These are phyloP conservation scores for Serendipita sp. DNA, from an alignment of 768 basidiomycete species.

Conservation along the genomic window DNA sequence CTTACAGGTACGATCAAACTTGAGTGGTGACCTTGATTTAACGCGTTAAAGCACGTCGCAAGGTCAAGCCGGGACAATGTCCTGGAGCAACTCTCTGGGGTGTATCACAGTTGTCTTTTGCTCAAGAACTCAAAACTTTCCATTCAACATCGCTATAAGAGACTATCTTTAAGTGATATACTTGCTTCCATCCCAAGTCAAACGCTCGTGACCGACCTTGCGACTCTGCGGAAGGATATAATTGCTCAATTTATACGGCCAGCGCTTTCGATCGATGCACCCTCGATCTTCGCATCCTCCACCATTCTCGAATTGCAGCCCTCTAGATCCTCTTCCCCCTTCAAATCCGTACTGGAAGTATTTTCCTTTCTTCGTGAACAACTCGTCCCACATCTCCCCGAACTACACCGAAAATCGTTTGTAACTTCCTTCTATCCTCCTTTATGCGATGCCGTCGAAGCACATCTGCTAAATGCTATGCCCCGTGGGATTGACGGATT, in stretches of 20 bases:
- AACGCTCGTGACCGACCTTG: conserved; percentile 39
- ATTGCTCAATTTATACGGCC: conserved; percentile 41
- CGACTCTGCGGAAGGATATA: conserved; percentile 51
- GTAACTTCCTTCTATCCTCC: conserved; percentile 45
- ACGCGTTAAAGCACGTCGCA: conserved; percentile 32
- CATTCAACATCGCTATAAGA: conserved; percentile 34
- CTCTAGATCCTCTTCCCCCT: conserved; percentile 34
- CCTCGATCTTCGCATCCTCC: conserved; percentile 22
- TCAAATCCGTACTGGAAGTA: conserved; percentile 39
- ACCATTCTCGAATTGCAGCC: conserved; percentile 22
- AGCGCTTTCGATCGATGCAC: conserved; percentile 32
- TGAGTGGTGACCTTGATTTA: neutral
- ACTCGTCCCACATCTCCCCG: conserved; percentile 42
- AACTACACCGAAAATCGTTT: conserved; percentile 30
- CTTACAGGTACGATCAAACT: conserved; percentile 33
- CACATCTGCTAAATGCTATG: conserved; percentile 37
- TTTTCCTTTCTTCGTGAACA: conserved; percentile 47
- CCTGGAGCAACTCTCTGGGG: conserved; percentile 58
- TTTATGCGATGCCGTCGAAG: conserved; percentile 42
- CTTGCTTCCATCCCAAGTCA: conserved; percentile 41
- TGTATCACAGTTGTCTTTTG: conserved; percentile 45
- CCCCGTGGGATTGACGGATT: conserved; percentile 44
- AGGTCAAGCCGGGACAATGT: conserved; percentile 37
- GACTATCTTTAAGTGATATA: conserved; percentile 35
- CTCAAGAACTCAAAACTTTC: conserved; percentile 15